phyloP scores from a whole-genome alignment of 139 green algal genomes.

The Marvania coccoides region DNA sequence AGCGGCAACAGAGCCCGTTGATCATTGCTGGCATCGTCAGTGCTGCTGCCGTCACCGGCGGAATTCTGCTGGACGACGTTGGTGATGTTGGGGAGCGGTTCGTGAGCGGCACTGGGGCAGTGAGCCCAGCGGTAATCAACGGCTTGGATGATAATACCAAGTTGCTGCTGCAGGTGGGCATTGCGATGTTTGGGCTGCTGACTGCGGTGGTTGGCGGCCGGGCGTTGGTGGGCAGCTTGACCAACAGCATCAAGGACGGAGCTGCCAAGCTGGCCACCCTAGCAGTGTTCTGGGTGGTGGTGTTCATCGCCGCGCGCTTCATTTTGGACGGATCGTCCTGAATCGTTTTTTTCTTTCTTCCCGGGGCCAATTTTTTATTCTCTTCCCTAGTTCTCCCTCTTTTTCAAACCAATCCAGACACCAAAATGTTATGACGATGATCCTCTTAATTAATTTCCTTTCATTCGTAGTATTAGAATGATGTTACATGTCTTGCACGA shows the following conservation, averaged over 20 bases:
- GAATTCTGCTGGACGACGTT: constrained; percentile 44
- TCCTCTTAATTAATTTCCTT: not conserved
- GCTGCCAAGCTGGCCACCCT: constrained; percentile 32
- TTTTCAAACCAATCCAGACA: not conserved
- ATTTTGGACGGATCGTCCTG: constrained; percentile 31
- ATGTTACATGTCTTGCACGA: no score
- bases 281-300: constrained; percentile 44
- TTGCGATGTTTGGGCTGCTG: constrained; percentile 23
- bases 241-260: constrained; percentile 9
- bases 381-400: not conserved
- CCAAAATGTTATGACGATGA: not conserved
- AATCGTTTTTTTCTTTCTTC: not conserved
- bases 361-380: not conserved
- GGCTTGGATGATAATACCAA: constrained; percentile 44
- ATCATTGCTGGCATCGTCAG: constrained; percentile 45
- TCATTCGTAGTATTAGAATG: not conserved
- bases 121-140: not conserved
- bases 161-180: constrained; percentile 26
- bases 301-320: constrained; percentile 46
- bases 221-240: constrained; percentile 11
- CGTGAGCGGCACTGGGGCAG: constrained; percentile 3
- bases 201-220: constrained; percentile 11
- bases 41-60: constrained; percentile 36
- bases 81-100: constrained; percentile 37
- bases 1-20: constrained; percentile 39